Evolutionary conservation across 345 rosid species (phyloP).

Genomic region (Barbarea vulgaris): DNA sequence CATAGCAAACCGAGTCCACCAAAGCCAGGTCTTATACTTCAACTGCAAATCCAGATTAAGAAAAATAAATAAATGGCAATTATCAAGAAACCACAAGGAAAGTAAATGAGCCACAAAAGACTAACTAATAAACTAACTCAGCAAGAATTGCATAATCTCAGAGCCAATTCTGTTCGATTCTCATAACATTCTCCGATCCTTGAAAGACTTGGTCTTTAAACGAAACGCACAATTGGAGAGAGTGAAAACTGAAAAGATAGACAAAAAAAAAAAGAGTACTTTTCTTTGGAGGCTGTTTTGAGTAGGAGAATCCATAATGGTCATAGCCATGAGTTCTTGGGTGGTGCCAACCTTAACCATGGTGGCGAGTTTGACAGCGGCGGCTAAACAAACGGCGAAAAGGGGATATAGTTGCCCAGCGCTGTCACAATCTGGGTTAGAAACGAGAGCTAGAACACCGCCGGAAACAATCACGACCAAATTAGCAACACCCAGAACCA

Average conservation of each 20-base stretch:
- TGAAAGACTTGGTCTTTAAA: constrained; percentile 2
- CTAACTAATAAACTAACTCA: not conserved
- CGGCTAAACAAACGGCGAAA: constrained; percentile 50
- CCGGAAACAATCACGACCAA: constrained; percentile 52
- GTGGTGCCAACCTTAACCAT: constrained; percentile 62
- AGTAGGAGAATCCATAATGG: constrained; percentile 58
- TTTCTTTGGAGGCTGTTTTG: constrained; percentile 57
- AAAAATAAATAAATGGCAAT: not conserved
- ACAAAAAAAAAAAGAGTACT: constrained; percentile 39
- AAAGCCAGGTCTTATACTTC: constrained; percentile 78
- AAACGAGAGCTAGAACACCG: constrained; percentile 42
- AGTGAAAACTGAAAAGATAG: not conserved
- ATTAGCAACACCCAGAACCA: constrained; percentile 56
- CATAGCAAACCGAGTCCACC: constrained; percentile 75
- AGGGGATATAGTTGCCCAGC: constrained; percentile 39
- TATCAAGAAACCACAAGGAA: not conserved
- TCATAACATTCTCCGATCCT: not conserved
- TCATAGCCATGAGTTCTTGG: constrained; percentile 67
- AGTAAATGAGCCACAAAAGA: constrained; percentile 2
- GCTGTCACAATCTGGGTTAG: constrained; percentile 47
- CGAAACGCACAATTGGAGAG: constrained; percentile 1
- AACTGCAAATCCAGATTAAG: constrained; percentile 44
- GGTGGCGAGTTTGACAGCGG: constrained; percentile 54
- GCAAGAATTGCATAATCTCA: not conserved
- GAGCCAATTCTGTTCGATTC: not conserved